phyloP scores from a whole-genome alignment of 345 rosid genomes.

The Syzygium aqueum region DNA sequence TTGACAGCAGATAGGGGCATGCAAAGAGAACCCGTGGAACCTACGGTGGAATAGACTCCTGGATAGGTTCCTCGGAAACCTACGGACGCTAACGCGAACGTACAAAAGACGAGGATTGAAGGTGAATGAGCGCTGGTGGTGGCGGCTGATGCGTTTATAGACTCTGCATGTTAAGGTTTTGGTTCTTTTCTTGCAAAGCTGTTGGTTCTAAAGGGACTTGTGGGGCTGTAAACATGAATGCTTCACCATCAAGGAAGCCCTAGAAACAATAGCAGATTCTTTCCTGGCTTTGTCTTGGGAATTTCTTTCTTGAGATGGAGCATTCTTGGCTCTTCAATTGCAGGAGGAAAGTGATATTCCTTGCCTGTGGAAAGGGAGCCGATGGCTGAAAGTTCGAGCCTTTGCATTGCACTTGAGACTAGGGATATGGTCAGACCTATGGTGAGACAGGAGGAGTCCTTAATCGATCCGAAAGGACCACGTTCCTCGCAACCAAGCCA shows the following conservation, averaged over 20 bases:
- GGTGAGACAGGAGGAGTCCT: background rate
- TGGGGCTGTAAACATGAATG: constrained; percentile 50
- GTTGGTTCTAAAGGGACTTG: constrained; percentile 24
- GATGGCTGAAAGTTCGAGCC: background rate
- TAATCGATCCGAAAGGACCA: background rate
- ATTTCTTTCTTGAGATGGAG: background rate
- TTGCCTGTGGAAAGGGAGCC: constrained; percentile 1
- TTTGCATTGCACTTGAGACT: background rate
- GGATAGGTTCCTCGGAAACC: background rate
- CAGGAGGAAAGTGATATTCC: constrained; percentile 11
- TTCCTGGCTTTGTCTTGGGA: constrained; percentile 8
- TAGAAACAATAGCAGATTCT: constrained; percentile 18
- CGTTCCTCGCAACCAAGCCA: background rate
- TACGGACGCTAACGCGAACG: background rate
- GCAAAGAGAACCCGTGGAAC: background rate
- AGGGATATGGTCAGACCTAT: background rate
- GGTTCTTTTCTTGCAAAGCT: constrained; percentile 86
- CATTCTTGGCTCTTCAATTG: background rate
- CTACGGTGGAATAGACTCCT: background rate
- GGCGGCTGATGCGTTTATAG: background rate
- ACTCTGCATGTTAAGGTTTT: background rate
- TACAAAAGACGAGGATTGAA: background rate
- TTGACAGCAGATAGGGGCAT: background rate
- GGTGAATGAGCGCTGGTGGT: background rate
- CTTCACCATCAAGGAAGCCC: constrained; percentile 57